Conservation (phyloP, 352 stramenopile species). For the Aphanomyces cochlioides region DNA sequence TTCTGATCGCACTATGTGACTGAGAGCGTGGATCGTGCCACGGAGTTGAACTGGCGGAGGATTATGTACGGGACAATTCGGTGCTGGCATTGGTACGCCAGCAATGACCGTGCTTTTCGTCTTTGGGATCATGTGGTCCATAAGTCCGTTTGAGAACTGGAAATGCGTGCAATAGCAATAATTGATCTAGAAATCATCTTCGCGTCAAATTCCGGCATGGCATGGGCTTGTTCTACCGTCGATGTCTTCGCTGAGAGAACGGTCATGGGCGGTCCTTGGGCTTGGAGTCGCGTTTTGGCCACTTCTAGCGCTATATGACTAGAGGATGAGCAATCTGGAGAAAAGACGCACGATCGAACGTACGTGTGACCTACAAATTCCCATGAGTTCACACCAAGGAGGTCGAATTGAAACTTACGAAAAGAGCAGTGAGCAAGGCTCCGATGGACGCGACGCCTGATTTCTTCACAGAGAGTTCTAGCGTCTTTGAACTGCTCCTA, state of each 20-base stretch:
- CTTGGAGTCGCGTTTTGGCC: constrained; percentile 80
- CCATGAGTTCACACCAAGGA: constrained; percentile 23
- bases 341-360: constrained; percentile 26
- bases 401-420: constrained; percentile 35
- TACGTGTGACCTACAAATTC: constrained; percentile 59
- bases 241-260: constrained; percentile 15
- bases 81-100: not conserved
- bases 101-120: constrained; percentile 30
- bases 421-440: constrained; percentile 61
- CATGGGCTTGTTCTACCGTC: not conserved
- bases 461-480: constrained; percentile 73
- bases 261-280: constrained; percentile 46
- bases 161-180: constrained; percentile 47
- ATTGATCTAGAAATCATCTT: constrained; percentile 4
- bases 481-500: constrained; percentile 21
- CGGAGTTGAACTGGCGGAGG: constrained; percentile 35
- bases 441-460: constrained; percentile 55
- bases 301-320: constrained; percentile 61
- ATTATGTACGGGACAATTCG: constrained; percentile 26
- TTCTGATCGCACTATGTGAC: constrained; percentile 57
- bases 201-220: too few species aligned
- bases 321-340: constrained; percentile 9
- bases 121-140: constrained; percentile 77
- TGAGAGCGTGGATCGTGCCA: constrained; percentile 62
- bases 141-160: constrained; percentile 74